phyloP scores from a whole-genome alignment of 306 rosid genomes.

The Calophaca sinica region DNA sequence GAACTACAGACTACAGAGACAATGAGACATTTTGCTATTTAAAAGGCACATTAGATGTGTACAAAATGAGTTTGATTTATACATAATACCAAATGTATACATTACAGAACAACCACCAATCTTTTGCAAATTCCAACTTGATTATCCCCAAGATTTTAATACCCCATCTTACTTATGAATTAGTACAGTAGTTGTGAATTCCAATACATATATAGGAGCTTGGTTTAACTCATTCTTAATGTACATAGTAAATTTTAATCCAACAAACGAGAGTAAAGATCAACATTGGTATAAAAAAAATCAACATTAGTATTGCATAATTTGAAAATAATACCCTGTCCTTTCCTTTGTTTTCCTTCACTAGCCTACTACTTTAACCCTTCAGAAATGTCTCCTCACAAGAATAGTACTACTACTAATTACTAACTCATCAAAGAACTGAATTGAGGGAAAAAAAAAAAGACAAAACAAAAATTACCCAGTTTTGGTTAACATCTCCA shows the following conservation, averaged over 20 bases:
- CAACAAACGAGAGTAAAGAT: conserved; percentile 7
- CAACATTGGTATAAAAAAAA: no score
- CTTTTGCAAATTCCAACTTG: conserved; percentile 7
- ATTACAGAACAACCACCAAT: conserved; percentile 23
- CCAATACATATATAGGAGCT: conserved; percentile 5
- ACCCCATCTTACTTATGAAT: not conserved
- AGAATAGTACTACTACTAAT: not conserved
- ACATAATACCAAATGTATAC: not conserved
- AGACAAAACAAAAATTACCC: conserved; percentile 58
- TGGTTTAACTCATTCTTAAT: conserved; percentile 2
- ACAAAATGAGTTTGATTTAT: conserved; percentile 24
- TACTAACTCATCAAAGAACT: not conserved
- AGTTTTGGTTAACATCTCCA: conserved; percentile 82
- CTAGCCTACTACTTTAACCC: conserved; percentile 27
- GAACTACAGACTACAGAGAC: conserved; percentile 16
- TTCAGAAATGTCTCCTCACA: conserved; percentile 23
- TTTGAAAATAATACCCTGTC: not conserved
- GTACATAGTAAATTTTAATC: not conserved
- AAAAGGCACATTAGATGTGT: conserved; percentile 5
- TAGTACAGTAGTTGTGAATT: conserved; percentile 3
- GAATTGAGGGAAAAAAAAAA: not conserved
- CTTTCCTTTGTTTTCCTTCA: conserved; percentile 11
- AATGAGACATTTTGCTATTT: not conserved
- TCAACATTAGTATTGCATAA: not conserved
- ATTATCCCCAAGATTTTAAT: not conserved